Base-by-base conservation (phyloP, 768 basidiomycete genomes). In the Tulasnella sp. region DNA sequence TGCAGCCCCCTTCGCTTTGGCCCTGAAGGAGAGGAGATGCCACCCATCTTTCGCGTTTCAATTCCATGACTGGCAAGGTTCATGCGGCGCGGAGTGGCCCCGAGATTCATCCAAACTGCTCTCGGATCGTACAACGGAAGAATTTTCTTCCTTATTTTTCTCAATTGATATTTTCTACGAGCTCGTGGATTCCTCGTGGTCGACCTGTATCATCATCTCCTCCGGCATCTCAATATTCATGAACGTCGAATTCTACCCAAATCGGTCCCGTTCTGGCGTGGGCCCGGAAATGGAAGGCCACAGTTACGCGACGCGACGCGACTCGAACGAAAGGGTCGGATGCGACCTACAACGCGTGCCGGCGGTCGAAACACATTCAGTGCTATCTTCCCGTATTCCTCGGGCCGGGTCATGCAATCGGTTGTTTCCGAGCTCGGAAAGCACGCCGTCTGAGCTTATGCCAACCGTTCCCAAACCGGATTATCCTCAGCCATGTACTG, bases 111-210 rank as follows among this genome's bases (percentile, higher is more conserved):
- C 58, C 58, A 64, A 64, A 64, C 58, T 64, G 58, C n/a, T 64
- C 58, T 64, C 58, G 58, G 58, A 64, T 64, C 58, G 58, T 64
- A 31, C 58, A 64, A 64, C 58, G 58, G 58, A 64, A 64, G 58
- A 64, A 64, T 64, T n/a, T 64, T 64, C n/a, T n/a, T 64, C 58
- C 31, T 29, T 12, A 3, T 64, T 15, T 64, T 31, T 31, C 12
- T 64, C 11, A 14, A 31, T 15, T 31, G 1, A 0, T 0, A 64
- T 31, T 64, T 25, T 12, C 29, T 15, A n/a, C n/a, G 1, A 12
- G 14, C 58, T 64, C 58, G 58, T 64, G 58, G 58, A n/a, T 64
- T 29, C n/a, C 58, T 64, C 58, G 58, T 64, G 58, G 58, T 1
- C 19, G 5, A 54, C 5, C 52, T 14, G 58, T 29, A 64, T 64